Evolutionary conservation across 2,329 filamentous ascomycete species (phyloP).

Genomic region (Penicillium rolfsii): DNA sequence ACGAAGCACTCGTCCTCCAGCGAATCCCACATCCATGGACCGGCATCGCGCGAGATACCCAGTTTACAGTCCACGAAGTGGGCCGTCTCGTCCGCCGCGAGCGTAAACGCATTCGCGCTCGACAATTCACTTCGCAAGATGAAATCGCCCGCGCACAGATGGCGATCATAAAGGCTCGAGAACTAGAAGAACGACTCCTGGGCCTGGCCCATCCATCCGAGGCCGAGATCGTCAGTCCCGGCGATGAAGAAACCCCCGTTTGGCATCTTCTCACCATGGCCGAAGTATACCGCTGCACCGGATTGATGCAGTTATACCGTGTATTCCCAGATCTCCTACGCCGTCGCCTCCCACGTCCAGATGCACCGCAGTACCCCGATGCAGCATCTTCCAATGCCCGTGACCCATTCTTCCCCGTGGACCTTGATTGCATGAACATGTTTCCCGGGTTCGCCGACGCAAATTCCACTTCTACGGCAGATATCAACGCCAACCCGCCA

Average conservation of each 20-base stretch:
- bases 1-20: conserved; percentile 38
- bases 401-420: conserved; percentile 30
- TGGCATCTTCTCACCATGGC: conserved; percentile 58
- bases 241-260: conserved; percentile 57
- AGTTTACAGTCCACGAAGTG: conserved; percentile 50
- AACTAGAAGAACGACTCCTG: conserved; percentile 54
- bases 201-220: conserved; percentile 51
- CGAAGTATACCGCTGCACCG: conserved; percentile 57
- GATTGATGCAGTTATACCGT: conserved; percentile 59
- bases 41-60: conserved; percentile 43
- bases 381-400: conserved; percentile 8
- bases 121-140: conserved; percentile 43
- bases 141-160: conserved; percentile 39
- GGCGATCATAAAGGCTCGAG: conserved; percentile 42
- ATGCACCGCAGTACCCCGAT: conserved; percentile 7
- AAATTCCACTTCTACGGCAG: not conserved
- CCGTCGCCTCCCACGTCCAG: conserved; percentile 43
- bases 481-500: conserved; percentile 1
- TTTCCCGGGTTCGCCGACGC: conserved; percentile 24
- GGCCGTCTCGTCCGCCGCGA: conserved; percentile 46
- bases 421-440: conserved; percentile 30
- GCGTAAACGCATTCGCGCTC: conserved; percentile 39
- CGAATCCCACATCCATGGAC: conserved; percentile 46
- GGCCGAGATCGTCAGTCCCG: conserved; percentile 54
- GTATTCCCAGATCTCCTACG: conserved; percentile 57